Percentiles rank a stretch among this genome's conserved stretches.
phyloP scores from a whole-genome alignment of 2,329 filamentous ascomycete species.

The Pseudogymnoascus sp. region DNA sequence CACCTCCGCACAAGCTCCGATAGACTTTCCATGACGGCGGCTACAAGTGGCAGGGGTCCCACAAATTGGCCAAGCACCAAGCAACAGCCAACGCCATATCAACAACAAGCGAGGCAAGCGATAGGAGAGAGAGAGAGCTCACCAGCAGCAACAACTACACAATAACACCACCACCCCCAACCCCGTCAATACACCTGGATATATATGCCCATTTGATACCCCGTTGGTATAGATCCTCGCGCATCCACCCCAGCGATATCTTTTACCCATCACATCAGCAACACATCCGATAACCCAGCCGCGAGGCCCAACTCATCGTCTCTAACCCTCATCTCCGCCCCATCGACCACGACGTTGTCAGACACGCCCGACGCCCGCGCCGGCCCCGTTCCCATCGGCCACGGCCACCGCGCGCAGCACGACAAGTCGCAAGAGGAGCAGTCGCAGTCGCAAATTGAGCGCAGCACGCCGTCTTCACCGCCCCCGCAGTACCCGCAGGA shows the following conservation, averaged over 20 bases:
- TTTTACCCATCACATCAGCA: background rate
- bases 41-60: slow-evolving; percentile 5
- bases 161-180: slow-evolving; percentile 8
- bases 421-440: slow-evolving; percentile 25
- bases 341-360: slow-evolving; percentile 41
- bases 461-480: slow-evolving; percentile 48
- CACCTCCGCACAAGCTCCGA: slow-evolving; percentile 3
- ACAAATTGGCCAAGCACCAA: slow-evolving; percentile 2
- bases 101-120: slow-evolving; percentile 11
- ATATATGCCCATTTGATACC: slow-evolving; percentile 5
- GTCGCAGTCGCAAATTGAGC: slow-evolving; percentile 19
- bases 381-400: slow-evolving; percentile 33
- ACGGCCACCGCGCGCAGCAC: slow-evolving; percentile 20
- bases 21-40: slow-evolving; percentile 6
- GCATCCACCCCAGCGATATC: background rate
- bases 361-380: slow-evolving; percentile 37
- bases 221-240: background rate
- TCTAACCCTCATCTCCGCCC: background rate
- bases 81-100: background rate
- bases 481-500: slow-evolving; percentile 43
- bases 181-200: background rate
- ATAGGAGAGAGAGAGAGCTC: slow-evolving; percentile 3
- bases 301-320: background rate
- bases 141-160: background rate
- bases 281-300: background rate